Percentiles rank a stretch among this genome's conserved stretches.
phyloP scores from a whole-genome alignment of 192 early-diverging fungal species.

The Backusella tuberculispora region DNA sequence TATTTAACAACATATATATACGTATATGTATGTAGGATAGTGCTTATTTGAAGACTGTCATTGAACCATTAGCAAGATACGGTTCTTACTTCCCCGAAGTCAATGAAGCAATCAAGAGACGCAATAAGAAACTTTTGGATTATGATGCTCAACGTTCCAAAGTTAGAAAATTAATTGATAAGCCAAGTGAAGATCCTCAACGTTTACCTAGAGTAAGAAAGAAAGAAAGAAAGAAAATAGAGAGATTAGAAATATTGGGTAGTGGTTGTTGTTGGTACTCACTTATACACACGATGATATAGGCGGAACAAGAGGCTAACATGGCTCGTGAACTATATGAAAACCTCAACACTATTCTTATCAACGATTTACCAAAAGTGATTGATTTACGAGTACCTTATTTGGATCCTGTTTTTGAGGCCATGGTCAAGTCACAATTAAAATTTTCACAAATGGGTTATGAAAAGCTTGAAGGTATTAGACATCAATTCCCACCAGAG shows the following conservation, averaged over 20 bases:
- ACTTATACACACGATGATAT: not conserved
- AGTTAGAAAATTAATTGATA: constrained; percentile 81
- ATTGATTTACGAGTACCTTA: constrained; percentile 87
- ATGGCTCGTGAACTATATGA: constrained; percentile 78
- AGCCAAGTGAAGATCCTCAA: constrained; percentile 69
- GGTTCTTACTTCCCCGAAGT: constrained; percentile 88
- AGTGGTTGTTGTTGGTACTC: too few relatives aligned
- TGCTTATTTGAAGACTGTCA: constrained; percentile 80
- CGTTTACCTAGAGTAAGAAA: constrained; percentile 53
- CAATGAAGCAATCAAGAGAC: constrained; percentile 88
- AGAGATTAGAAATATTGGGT: not conserved
- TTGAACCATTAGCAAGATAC: constrained; percentile 87
- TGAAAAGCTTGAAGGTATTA: constrained; percentile 67
- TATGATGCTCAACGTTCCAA: constrained; percentile 78
- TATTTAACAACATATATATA: not conserved
- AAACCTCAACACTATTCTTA: constrained; percentile 76
- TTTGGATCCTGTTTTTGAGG: constrained; percentile 94
- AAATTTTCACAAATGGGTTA: constrained; percentile 82
- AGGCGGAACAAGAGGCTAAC: constrained; percentile 79
- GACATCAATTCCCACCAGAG: constrained; percentile 62
- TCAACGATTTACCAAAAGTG: constrained; percentile 87
- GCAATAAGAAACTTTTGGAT: constrained; percentile 87
- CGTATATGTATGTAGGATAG: constrained; percentile 57
- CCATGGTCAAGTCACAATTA: constrained; percentile 90
- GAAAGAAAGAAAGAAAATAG: not conserved